These are phyloP conservation scores for Persicaria tinctoria DNA, from an alignment of 148 eudicot species.

Conservation along the genomic window DNA sequence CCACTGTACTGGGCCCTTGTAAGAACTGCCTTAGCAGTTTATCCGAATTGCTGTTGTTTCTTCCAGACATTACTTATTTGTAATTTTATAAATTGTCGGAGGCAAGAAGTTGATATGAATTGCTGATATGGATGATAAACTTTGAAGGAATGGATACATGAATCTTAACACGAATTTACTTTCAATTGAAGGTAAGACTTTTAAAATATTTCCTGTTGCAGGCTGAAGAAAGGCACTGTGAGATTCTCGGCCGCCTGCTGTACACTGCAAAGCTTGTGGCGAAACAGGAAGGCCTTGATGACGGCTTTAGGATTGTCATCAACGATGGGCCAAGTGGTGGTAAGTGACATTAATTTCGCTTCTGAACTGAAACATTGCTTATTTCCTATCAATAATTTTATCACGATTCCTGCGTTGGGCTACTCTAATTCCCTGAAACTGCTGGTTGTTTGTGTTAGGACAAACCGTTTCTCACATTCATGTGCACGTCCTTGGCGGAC, in stretches of 20 bases:
- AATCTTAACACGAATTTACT: neutral
- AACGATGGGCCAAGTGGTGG: conserved; percentile 91
- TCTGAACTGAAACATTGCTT: neutral
- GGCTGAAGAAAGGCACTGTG: conserved; percentile 86
- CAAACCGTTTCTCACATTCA: conserved; percentile 96
- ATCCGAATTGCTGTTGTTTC: neutral
- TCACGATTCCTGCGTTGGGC: too few species aligned
- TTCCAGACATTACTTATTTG: too few species aligned
- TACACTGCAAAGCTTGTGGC: conserved; percentile 83
- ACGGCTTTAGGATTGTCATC: conserved; percentile 77
- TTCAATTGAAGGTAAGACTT: neutral
- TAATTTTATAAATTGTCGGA: neutral
- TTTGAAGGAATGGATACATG: neutral
- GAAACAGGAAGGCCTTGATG: conserved; percentile 86
- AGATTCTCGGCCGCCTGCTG: conserved; percentile 78
- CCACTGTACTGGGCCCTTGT: neutral
- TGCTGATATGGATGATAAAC: neutral
- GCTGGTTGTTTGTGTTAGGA: conserved; percentile 33
- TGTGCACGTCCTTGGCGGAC: conserved; percentile 86
- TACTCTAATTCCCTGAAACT: neutral
- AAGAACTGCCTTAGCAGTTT: neutral
- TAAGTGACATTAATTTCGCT: conserved; percentile 25
- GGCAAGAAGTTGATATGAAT: neutral
- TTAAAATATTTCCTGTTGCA: conserved; percentile 16
- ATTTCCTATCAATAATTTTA: neutral